Conservation (phyloP, 352 stramenopile species). For the Phytophthora hybrid region DNA sequence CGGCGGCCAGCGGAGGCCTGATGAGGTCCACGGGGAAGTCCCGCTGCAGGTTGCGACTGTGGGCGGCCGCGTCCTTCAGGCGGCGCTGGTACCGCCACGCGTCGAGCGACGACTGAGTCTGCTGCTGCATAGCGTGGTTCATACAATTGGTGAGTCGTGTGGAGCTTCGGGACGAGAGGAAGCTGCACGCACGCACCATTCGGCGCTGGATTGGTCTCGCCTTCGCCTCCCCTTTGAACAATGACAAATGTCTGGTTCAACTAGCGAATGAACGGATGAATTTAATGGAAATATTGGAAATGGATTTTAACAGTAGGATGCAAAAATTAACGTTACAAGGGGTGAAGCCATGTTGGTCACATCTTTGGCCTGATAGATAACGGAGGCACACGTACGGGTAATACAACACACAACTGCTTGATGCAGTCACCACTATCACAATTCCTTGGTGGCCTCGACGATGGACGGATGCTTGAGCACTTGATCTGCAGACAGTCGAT, state of each 20-base stretch:
- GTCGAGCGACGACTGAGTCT: conserved; percentile 56
- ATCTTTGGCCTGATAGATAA: conserved; percentile 31
- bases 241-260: conserved; percentile 27
- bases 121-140: conserved; percentile 34
- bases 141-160: conserved; percentile 13
- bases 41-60: conserved; percentile 55
- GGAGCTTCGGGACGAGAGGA: background rate
- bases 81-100: conserved; percentile 60
- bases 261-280: conserved; percentile 7
- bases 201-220: background rate
- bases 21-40: conserved; percentile 59
- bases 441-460: conserved; percentile 32
- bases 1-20: conserved; percentile 19
- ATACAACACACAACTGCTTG: conserved; percentile 12
- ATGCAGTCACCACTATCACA: conserved; percentile 30
- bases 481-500: conserved; percentile 60
- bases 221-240: conserved; percentile 6
- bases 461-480: conserved; percentile 55
- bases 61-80: conserved; percentile 50
- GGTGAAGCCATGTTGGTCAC: conserved; percentile 19
- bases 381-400: conserved; percentile 7
- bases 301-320: background rate
- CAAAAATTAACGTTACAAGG: conserved; percentile 26
- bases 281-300: background rate
- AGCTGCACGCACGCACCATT: conserved; percentile 36